Evolutionary conservation across 2,329 filamentous ascomycete genomes (phyloP).

Genomic region (Alternaria ventricosa): DNA sequence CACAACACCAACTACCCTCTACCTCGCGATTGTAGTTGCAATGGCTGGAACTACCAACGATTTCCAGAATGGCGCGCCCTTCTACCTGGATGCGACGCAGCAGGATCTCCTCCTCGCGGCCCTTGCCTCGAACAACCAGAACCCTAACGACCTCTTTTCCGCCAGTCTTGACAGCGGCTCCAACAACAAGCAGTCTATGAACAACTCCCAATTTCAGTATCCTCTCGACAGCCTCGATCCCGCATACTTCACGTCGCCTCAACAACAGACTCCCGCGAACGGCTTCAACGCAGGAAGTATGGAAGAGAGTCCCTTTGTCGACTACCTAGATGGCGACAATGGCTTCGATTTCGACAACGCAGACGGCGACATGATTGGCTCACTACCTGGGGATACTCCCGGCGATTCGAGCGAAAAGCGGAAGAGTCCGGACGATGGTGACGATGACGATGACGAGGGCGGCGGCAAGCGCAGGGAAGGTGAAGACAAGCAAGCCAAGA

Average conservation of each 20-base stretch:
- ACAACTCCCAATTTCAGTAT: slow-evolving; percentile 40
- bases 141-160: slow-evolving; percentile 38
- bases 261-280: slow-evolving; percentile 48
- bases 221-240: slow-evolving; percentile 44
- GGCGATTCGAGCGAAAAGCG: slow-evolving; percentile 66
- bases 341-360: slow-evolving; percentile 77
- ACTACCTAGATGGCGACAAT: slow-evolving; percentile 78
- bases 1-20: background rate
- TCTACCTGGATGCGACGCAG: slow-evolving; percentile 55
- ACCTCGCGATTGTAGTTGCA: slow-evolving; percentile 10
- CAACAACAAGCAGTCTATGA: slow-evolving; percentile 19
- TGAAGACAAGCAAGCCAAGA: slow-evolving; percentile 87
- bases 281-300: slow-evolving; percentile 57
- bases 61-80: slow-evolving; percentile 49
- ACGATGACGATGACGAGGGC: slow-evolving; percentile 66
- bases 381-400: slow-evolving; percentile 67
- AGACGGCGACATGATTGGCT: slow-evolving; percentile 75
- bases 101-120: slow-evolving; percentile 58
- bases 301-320: slow-evolving; percentile 81
- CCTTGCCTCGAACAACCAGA: slow-evolving; percentile 54
- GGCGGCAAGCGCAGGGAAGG: slow-evolving; percentile 80
- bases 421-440: slow-evolving; percentile 73
- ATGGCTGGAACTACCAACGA: slow-evolving; percentile 50
- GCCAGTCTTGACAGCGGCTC: slow-evolving; percentile 21
- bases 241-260: slow-evolving; percentile 47